phyloP scores from a whole-genome alignment of 2,329 filamentous ascomycete species.

The Ophiostoma australiae region DNA sequence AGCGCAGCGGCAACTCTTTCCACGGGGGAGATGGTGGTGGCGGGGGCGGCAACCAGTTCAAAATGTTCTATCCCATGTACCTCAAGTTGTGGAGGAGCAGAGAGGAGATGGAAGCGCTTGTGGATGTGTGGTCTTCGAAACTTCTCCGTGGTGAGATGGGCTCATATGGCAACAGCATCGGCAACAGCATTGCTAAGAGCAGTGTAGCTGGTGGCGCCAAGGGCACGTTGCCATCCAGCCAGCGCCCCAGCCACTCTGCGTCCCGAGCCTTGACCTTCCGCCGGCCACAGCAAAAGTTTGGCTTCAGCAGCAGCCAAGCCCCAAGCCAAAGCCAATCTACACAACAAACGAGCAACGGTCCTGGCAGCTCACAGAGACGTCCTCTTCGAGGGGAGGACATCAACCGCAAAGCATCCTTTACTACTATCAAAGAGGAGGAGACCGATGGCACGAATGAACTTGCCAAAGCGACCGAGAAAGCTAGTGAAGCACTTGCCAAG shows the following conservation, averaged over 20 bases:
- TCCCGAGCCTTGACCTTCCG: slow-evolving; percentile 48
- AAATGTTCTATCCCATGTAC: slow-evolving; percentile 88
- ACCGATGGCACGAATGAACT: slow-evolving; percentile 14
- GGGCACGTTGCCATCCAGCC: slow-evolving; percentile 20
- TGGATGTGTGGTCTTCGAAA: slow-evolving; percentile 64
- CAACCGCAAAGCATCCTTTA: background rate
- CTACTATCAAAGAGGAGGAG: slow-evolving; percentile 12
- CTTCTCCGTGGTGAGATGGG: slow-evolving; percentile 54
- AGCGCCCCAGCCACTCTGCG: slow-evolving; percentile 35
- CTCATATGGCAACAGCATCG: slow-evolving; percentile 37
- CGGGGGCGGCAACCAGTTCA: slow-evolving; percentile 59
- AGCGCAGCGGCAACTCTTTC: slow-evolving; percentile 15
- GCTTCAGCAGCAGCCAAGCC: slow-evolving; percentile 20
- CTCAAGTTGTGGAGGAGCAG: slow-evolving; percentile 76
- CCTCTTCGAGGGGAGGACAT: background rate
- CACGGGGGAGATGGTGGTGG: slow-evolving; percentile 34
- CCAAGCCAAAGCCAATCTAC: background rate
- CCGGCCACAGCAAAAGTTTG: slow-evolving; percentile 35
- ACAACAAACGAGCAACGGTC: background rate
- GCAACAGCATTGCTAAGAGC: background rate
- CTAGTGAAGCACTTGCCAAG: background rate
- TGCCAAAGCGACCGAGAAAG: background rate
- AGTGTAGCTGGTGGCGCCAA: background rate
- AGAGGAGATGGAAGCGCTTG: slow-evolving; percentile 71
- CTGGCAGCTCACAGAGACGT: background rate